Evolutionary conservation across 768 basidiomycete species (phyloP).

Genomic region (Suillus lakei): DNA sequence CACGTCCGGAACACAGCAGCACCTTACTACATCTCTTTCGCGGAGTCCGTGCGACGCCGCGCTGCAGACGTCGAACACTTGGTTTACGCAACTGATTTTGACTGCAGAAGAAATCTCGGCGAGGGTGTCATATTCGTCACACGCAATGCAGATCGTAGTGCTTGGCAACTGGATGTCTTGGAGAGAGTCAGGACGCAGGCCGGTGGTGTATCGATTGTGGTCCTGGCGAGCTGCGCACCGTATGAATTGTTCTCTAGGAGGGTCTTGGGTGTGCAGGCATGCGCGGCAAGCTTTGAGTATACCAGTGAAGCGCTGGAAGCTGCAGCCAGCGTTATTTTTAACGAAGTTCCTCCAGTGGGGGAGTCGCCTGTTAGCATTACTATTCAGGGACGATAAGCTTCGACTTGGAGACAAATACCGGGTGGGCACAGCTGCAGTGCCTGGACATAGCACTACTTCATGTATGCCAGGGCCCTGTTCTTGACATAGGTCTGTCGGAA

Average conservation of each 20-base stretch:
- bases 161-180: slow-evolving; percentile 57
- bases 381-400: background rate
- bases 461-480: too few species aligned
- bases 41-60: slow-evolving; percentile 39
- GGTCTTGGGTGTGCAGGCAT: slow-evolving; percentile 34
- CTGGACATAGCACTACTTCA: background rate
- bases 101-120: slow-evolving; percentile 1
- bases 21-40: slow-evolving; percentile 57
- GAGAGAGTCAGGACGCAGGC: slow-evolving; percentile 27
- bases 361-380: background rate
- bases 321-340: slow-evolving; percentile 49
- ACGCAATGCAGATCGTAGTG: slow-evolving; percentile 55
- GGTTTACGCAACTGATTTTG: slow-evolving; percentile 42
- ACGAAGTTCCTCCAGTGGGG: slow-evolving; percentile 20
- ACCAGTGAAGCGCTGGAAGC: slow-evolving; percentile 55
- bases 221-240: slow-evolving; percentile 68
- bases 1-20: slow-evolving; percentile 60
- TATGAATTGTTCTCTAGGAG: slow-evolving; percentile 53
- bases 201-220: slow-evolving; percentile 41
- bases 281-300: slow-evolving; percentile 63
- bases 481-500: too few species aligned
- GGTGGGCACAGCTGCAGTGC: too few species aligned
- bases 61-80: slow-evolving; percentile 44
- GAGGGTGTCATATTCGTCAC: slow-evolving; percentile 51
- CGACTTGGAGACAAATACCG: too few species aligned